Evolutionary conservation across 768 basidiomycete species (phyloP), one percentile per base, ranked within the genome.

Genomic region (Crucibulum laeve): DNA sequence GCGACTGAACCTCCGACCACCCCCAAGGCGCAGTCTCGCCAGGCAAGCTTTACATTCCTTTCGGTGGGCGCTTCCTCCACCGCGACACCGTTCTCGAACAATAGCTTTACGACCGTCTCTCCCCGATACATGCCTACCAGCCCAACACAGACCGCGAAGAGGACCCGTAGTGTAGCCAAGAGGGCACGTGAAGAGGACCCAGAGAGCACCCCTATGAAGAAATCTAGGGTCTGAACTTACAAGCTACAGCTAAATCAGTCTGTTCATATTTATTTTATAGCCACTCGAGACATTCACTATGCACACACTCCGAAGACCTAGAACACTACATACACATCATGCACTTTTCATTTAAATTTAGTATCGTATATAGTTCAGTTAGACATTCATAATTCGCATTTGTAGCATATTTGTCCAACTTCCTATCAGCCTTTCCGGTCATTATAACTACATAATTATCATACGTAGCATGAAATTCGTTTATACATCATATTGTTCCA

Each of bases 21-120:
- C 1, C 68, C 74, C 2, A 64, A 59, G 18, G 30, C 33, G 11
- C 43, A 47, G 14, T 11, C 45, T 5, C 63, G 59, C 46, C 4
- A 4, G 28, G 1, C 52, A 38, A 60, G 67, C 52, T 42, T 56
- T 53, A 41, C 64, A 46, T 50, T 63, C 48, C 40, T 48, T 2
- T 49, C 17, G 6, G 53, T 48, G 2, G 48, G 44, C n/a, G 44
- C 33, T 6, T 41, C 51, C 1, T 26, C 45, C 14, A 47, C 42
- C 8, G 36, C 52, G 2, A 58, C 60, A 11, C 56, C 56, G 3
- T 67, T 67, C 21, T 57, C 58, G 5, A 58, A 71, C 40, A 79
- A 77, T 46, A 56, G 56, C 38, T 80, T 80, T 24, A 77, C 68
- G 24, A 69, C 72, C 0, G 74, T 80, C 4, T 54, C 70, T 1